A percentile compares a stretch with the other conserved stretches of the same genome.
phyloP scores from a whole-genome alignment of 2,329 filamentous ascomycete species.

The Clonostachys sp. region DNA sequence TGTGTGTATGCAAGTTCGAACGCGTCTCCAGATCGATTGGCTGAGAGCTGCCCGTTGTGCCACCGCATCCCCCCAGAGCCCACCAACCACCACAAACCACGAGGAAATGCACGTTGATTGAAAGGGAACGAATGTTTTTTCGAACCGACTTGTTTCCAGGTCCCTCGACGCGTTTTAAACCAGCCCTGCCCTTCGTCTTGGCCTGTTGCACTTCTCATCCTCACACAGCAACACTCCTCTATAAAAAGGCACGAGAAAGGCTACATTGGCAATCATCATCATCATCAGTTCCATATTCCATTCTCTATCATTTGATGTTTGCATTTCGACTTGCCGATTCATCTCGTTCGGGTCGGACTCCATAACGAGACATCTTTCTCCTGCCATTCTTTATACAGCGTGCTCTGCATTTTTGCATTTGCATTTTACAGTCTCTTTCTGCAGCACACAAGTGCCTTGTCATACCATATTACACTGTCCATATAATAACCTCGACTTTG shows the following conservation, averaged over 20 bases:
- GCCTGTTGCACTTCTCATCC: not conserved
- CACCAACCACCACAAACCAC: not conserved
- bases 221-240: not conserved
- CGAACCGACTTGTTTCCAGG: not conserved
- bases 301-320: too few species aligned
- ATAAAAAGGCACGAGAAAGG: too few species aligned
- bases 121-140: not conserved
- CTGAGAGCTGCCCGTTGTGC: constrained; percentile 1
- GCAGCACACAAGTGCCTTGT: not conserved
- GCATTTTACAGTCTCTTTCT: not conserved
- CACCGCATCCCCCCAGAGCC: not conserved
- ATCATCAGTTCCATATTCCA: too few species aligned
- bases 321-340: not conserved
- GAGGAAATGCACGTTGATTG: not conserved
- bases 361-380: not conserved
- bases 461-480: not conserved
- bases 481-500: constrained; percentile 1
- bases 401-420: not conserved
- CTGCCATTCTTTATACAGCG: not conserved
- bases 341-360: constrained; percentile 3
- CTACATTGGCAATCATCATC: too few species aligned
- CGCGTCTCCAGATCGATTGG: constrained; percentile 2
- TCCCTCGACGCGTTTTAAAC: not conserved
- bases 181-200: too few species aligned
- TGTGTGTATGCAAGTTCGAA: not conserved